Percentiles rank a stretch among this genome's conserved stretches.
phyloP scores from a whole-genome alignment of 1,284 basidiomycete species.

The Pisolithus thermaeus region DNA sequence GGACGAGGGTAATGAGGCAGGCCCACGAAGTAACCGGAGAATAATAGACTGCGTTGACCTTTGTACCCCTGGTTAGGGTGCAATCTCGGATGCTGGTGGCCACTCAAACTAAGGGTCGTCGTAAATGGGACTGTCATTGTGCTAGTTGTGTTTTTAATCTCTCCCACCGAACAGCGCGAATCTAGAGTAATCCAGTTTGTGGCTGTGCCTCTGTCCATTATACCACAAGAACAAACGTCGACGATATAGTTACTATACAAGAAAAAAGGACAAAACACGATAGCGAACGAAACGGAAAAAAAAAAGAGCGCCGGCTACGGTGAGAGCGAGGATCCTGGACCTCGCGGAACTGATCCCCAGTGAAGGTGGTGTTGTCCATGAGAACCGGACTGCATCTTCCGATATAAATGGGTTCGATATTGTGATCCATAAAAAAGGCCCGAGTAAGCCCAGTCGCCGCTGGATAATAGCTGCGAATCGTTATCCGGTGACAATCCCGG shows the following conservation, averaged over 20 bases:
- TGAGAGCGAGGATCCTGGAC: conserved; percentile 20
- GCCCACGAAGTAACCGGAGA: background rate
- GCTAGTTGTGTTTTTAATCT: background rate
- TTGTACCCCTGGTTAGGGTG: background rate
- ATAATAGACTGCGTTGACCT: background rate
- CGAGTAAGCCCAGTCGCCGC: conserved; percentile 23
- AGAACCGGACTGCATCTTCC: conserved; percentile 22
- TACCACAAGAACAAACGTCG: background rate
- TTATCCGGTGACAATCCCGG: conserved; percentile 8
- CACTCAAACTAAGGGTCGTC: background rate
- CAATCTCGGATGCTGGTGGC: background rate
- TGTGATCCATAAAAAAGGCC: conserved; percentile 26
- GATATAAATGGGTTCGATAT: conserved; percentile 27
- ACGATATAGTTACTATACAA: background rate
- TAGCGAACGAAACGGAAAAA: background rate
- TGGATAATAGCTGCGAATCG: conserved; percentile 16
- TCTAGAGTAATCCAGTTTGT: background rate
- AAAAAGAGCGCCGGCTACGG: conserved; percentile 4
- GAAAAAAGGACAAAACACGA: background rate
- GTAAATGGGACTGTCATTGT: background rate
- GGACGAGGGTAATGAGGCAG: conserved; percentile 17
- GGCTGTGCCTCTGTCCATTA: background rate
- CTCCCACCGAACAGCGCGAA: background rate
- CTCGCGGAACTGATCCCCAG: conserved; percentile 19
- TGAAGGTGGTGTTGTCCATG: conserved; percentile 22